Evolutionary conservation across 176 grass and related monocot species (phyloP), one percentile per base, ranked within the genome.

Genomic region (Triticum urartu): DNA sequence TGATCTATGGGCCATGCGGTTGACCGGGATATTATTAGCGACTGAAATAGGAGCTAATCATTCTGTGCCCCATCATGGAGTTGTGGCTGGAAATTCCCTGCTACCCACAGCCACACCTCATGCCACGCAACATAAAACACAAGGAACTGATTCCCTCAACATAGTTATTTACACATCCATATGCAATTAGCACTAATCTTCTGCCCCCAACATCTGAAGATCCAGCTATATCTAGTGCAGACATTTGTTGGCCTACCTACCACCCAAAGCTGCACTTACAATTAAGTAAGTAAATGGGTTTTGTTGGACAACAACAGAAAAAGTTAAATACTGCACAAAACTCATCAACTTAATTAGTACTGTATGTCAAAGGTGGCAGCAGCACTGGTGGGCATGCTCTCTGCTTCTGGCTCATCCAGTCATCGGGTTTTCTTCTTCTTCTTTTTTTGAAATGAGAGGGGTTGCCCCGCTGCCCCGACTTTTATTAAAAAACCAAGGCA

Each of bases 41-140:
- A 84, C 81, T 84, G 60, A 68, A 35, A 18, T 68, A 75, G 30
- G 85, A 87, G 76, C 75, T 69, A 84, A 87, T 90, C 85, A 84
- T 81, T 25, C 62, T 62, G 28, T 64, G 68, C 64, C 48, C 18
- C 85, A 70, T 70, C 85, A 81, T 81, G 28, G 64, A 79, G 64
- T 10, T 81, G 72, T 69, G 47, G 60, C 39, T 69, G 15, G 75
- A 35, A 84, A 87, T 68, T 88, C 69, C 67, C 58, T 61, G 73
- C 33, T 59, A 75, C 43, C 73, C 73, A 86, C 79, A 65, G 9
- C 9, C 69, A 42, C 73, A 76, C 9, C 69, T 18, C 73, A 52
- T 77, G 73, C 17, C 47, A 56, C 47, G 9, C 3, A 52, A 52
- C 72, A 18, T 14, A 75, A 30, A 1, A 52, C 43, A 30, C 73